Evolutionary conservation across 169 alveolate genomes (phyloP).

Genomic region (Plasmodium vivax): DNA sequence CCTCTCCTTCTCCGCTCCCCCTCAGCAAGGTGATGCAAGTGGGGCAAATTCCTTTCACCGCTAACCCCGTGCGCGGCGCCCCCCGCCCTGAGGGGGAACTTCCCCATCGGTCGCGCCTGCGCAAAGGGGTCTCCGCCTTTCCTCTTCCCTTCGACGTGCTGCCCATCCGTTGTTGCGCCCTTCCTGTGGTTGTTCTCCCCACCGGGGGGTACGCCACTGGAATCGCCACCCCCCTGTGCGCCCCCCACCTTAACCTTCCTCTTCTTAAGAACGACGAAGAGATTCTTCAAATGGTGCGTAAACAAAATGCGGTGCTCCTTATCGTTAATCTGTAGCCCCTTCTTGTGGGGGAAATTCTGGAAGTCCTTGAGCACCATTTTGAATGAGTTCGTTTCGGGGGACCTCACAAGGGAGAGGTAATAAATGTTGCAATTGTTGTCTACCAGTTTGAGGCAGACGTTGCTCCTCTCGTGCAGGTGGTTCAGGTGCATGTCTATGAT

Average conservation of each 20-base stretch:
- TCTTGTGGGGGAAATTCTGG: constrained; percentile 70
- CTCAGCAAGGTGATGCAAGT: neutral
- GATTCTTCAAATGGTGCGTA: constrained; percentile 37
- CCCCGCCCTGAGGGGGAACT: neutral
- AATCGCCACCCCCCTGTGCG: neutral
- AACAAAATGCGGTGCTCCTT: constrained; percentile 18
- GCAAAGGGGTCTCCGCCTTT: neutral
- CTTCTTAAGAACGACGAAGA: constrained; percentile 32
- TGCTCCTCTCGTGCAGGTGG: constrained; percentile 33
- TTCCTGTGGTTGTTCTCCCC: neutral
- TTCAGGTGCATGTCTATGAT: constrained; percentile 57
- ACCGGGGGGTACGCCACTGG: neutral
- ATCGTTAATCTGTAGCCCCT: constrained; percentile 41
- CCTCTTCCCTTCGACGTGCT: neutral
- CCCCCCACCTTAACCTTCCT: constrained; percentile 3
- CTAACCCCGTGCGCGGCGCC: neutral
- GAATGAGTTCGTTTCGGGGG: constrained; percentile 2
- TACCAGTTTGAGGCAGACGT: constrained; percentile 34
- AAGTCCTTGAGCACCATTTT: constrained; percentile 61
- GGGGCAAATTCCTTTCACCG: too few relatives aligned
- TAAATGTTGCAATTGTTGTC: constrained; percentile 63
- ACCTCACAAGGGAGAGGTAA: constrained; percentile 41
- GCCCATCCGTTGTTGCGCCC: neutral
- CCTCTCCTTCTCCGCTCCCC: neutral
- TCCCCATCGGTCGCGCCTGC: neutral